Conservation (phyloP, 2,329 filamentous ascomycete genomes). For the Aspergillus sp. region DNA sequence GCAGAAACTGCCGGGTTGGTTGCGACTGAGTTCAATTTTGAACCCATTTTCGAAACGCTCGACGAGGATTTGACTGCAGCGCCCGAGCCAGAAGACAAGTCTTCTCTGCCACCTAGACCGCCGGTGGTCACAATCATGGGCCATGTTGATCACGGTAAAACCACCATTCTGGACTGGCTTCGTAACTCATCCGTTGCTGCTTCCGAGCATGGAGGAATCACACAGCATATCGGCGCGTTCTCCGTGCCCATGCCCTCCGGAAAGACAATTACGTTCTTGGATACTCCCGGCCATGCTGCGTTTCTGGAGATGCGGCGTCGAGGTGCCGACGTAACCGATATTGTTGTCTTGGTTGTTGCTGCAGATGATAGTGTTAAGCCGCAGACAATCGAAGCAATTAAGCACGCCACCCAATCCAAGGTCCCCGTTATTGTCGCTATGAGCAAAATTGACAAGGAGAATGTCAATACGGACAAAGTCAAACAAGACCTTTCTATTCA, state of each 20-base stretch:
- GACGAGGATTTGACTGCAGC: constrained; percentile 69
- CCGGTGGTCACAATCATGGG: constrained; percentile 99
- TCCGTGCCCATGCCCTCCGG: constrained; percentile 81
- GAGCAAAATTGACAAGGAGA: constrained; percentile 92
- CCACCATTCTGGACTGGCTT: constrained; percentile 88
- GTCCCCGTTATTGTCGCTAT: constrained; percentile 97
- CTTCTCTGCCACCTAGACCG: constrained; percentile 66
- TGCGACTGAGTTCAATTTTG: constrained; percentile 87
- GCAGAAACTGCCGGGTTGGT: constrained; percentile 87
- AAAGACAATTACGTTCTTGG: constrained; percentile 90
- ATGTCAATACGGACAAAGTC: constrained; percentile 73
- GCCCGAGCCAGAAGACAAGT: constrained; percentile 63
- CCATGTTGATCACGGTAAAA: constrained; percentile 97
- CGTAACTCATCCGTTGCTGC: constrained; percentile 89
- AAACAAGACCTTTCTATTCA: constrained; percentile 81
- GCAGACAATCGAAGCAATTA: constrained; percentile 92
- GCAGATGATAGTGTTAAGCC: constrained; percentile 97
- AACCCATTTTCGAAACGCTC: constrained; percentile 66
- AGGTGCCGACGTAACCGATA: constrained; percentile 93
- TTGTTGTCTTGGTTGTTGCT: constrained; percentile 91
- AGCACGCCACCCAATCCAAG: constrained; percentile 79
- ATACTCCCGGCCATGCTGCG: constrained; percentile 92
- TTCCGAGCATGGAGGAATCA: constrained; percentile 92
- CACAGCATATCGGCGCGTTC: constrained; percentile 97
- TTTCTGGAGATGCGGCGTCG: constrained; percentile 95